Evolutionary conservation across 2,329 filamentous ascomycete species (phyloP).

Genomic region (Trichoderma sp.): DNA sequence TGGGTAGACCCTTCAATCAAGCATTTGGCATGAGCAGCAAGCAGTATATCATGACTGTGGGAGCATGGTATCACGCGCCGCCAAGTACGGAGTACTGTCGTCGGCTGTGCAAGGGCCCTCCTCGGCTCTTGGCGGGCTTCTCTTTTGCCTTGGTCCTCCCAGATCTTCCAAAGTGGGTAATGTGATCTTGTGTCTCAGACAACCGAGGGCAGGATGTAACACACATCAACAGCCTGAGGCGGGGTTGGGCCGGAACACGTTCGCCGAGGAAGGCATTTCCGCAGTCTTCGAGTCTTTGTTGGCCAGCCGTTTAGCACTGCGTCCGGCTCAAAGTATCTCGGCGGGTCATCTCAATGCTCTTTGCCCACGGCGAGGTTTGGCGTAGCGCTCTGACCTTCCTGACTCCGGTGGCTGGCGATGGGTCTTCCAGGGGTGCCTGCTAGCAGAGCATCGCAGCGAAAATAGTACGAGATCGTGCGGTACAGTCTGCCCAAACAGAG

Average conservation of each 20-base stretch:
- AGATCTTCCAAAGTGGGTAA: slow-evolving; percentile 8
- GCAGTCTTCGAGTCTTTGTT: slow-evolving; percentile 1
- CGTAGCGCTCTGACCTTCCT: slow-evolving; percentile 5
- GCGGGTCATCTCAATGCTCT: neutral
- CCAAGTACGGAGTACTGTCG: neutral
- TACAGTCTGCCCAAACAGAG: neutral
- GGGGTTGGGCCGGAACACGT: slow-evolving; percentile 19
- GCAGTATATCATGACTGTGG: neutral
- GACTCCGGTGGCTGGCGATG: slow-evolving; percentile 17
- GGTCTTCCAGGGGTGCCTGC: neutral
- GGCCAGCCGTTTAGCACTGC: neutral
- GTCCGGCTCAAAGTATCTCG: neutral
- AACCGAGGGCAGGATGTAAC: slow-evolving; percentile 16
- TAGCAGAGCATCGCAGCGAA: neutral
- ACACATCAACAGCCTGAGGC: slow-evolving; percentile 11
- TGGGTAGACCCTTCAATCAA: neutral
- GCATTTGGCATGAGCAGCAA: neutral
- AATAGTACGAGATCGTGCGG: slow-evolving; percentile 2
- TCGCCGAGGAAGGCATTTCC: neutral
- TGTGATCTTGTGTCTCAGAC: slow-evolving; percentile 19
- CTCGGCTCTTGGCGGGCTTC: neutral
- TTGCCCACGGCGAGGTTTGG: slow-evolving; percentile 3
- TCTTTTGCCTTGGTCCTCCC: neutral
- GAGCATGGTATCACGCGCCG: neutral
- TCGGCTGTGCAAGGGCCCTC: neutral